Evolutionary conservation across 2,329 filamentous ascomycete species (phyloP).

Genomic region (Helotiales sp.): DNA sequence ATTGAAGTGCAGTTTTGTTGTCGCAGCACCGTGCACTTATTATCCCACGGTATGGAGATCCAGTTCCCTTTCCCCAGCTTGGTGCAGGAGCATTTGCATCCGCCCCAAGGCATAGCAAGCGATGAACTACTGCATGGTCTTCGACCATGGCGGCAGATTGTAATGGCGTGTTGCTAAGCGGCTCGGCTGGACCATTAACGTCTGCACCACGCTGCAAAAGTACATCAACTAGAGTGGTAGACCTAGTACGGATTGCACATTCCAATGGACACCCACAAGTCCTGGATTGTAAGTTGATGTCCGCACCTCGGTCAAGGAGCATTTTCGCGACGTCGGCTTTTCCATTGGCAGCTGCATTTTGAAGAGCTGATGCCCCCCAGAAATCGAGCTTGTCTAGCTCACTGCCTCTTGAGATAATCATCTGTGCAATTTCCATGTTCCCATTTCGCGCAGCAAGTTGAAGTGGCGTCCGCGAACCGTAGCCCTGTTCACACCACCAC

Average conservation of each 20-base stretch:
- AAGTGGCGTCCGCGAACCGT: neutral
- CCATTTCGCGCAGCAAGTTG: neutral
- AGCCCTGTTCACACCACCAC: too few relatives aligned
- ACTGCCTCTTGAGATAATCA: neutral
- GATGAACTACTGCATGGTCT: neutral
- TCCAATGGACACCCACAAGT: too few relatives aligned
- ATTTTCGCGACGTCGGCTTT: neutral
- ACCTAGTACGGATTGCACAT: too few relatives aligned
- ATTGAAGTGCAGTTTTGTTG: neutral
- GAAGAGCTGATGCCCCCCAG: neutral
- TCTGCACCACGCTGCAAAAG: neutral
- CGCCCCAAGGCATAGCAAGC: conserved; percentile 1
- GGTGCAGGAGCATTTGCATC: conserved; percentile 4
- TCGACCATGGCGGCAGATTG: conserved; percentile 1
- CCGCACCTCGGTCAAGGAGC: neutral
- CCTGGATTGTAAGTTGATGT: neutral
- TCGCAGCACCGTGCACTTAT: neutral
- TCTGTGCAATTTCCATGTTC: neutral
- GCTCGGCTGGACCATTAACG: neutral
- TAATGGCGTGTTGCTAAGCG: neutral
- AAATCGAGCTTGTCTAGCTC: neutral
- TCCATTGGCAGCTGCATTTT: neutral
- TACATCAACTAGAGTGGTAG: too few relatives aligned
- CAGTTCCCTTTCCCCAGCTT: neutral
- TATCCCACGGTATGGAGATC: neutral